Conservation (phyloP, 306 rosid genomes). For the Prunus padus region DNA sequence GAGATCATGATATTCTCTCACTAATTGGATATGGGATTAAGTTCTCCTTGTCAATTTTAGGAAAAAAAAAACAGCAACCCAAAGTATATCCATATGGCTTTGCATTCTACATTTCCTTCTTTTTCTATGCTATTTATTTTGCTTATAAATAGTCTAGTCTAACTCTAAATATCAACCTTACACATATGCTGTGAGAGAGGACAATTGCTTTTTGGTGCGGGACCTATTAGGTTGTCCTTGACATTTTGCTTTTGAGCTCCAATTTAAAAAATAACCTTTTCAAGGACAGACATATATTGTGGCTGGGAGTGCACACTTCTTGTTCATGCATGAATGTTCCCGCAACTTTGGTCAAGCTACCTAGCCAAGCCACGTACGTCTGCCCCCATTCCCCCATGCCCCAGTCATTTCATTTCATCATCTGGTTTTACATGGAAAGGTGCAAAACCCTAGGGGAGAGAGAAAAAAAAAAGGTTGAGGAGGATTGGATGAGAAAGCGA, state of each 20-base stretch:
- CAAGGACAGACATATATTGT: neutral
- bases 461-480: neutral
- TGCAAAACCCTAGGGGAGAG: neutral
- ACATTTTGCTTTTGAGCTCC: neutral
- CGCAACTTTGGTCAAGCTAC: neutral
- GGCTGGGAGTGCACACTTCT: neutral
- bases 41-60: neutral
- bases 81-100: neutral
- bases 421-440: neutral
- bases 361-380: conserved; percentile 2
- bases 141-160: neutral
- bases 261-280: conserved; percentile 3
- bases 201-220: neutral
- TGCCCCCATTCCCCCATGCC: too few species aligned
- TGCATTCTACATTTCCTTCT: neutral
- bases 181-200: neutral
- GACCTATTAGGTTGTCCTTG: neutral
- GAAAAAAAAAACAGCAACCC: neutral
- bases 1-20: neutral
- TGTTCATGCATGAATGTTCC: conserved; percentile 11
- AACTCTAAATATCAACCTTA: neutral
- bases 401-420: neutral
- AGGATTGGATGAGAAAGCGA: conserved; percentile 29
- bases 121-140: neutral
- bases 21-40: neutral